Evolutionary conservation across 306 rosid genomes (phyloP).

Genomic region (Trifolium pratense): DNA sequence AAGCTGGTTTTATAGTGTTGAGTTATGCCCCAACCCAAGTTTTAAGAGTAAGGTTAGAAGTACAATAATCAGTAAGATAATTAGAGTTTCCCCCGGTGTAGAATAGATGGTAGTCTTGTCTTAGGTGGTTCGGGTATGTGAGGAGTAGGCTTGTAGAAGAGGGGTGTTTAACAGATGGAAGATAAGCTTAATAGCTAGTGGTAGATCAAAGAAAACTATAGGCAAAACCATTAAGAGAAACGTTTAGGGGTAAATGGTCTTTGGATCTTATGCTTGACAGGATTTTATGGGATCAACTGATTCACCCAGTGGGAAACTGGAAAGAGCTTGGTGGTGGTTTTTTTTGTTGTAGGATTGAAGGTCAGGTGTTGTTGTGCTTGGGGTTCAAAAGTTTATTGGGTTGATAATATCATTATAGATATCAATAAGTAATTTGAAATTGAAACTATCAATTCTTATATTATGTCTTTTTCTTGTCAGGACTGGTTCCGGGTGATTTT

Average conservation of each 20-base stretch:
- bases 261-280: neutral
- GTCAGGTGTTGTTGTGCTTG: neutral
- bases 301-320: neutral
- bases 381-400: conserved; percentile 15
- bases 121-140: neutral
- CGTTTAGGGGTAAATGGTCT: neutral
- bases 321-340: neutral
- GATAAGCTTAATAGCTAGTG: neutral
- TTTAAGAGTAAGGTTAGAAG: neutral
- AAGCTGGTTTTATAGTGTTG: neutral
- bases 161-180: neutral
- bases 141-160: neutral
- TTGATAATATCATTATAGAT: conserved; percentile 10
- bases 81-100: neutral
- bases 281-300: neutral
- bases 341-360: conserved; percentile 1
- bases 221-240: neutral
- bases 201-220: conserved; percentile 3
- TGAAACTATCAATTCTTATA: conserved; percentile 6
- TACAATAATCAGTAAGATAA: neutral
- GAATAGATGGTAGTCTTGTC: neutral
- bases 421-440: conserved; percentile 5
- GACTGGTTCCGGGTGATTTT: conserved; percentile 83
- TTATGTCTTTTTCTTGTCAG: conserved; percentile 48
- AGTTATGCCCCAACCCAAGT: neutral